Conservation (phyloP, 2,329 filamentous ascomycete genomes). For the Trichoderma oligosporum region DNA sequence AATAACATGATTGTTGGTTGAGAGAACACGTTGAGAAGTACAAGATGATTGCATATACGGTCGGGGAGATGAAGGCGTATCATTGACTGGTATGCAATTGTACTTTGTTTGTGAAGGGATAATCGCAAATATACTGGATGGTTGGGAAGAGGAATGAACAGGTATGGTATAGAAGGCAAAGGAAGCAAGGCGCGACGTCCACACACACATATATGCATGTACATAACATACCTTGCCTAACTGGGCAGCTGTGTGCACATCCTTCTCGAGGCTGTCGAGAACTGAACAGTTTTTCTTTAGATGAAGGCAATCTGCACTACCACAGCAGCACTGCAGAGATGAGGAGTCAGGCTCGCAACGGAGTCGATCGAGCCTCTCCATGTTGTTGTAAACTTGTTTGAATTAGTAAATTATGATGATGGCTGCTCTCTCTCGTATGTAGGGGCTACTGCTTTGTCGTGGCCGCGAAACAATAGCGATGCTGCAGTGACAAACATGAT, state of each 20-base stretch:
- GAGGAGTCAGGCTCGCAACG: slow-evolving; percentile 29
- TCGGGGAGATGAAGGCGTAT: background rate
- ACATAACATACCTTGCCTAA: slow-evolving; percentile 75
- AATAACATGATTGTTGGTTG: background rate
- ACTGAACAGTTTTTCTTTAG: slow-evolving; percentile 75
- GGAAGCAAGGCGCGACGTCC: background rate
- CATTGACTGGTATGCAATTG: slow-evolving; percentile 7
- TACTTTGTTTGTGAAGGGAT: background rate
- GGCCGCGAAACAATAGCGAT: background rate
- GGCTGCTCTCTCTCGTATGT: background rate
- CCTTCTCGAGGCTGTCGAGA: slow-evolving; percentile 77
- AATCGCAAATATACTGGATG: too few species aligned
- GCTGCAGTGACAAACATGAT: slow-evolving; percentile 10
- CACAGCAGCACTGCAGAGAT: slow-evolving; percentile 74
- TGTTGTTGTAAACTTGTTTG: background rate
- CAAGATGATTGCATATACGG: slow-evolving; percentile 6
- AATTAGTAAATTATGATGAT: background rate
- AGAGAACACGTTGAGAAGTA: background rate
- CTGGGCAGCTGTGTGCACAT: slow-evolving; percentile 80
- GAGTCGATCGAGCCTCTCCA: slow-evolving; percentile 25
- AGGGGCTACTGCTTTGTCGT: background rate
- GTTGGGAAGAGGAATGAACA: background rate
- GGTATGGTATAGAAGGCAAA: background rate
- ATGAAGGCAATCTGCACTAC: slow-evolving; percentile 71
- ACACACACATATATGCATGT: slow-evolving; percentile 1